A percentile compares a stretch with the other conserved stretches of the same genome.
These are phyloP conservation scores for Balakata baccata DNA, from an alignment of 345 rosid species.

Conservation along the genomic window DNA sequence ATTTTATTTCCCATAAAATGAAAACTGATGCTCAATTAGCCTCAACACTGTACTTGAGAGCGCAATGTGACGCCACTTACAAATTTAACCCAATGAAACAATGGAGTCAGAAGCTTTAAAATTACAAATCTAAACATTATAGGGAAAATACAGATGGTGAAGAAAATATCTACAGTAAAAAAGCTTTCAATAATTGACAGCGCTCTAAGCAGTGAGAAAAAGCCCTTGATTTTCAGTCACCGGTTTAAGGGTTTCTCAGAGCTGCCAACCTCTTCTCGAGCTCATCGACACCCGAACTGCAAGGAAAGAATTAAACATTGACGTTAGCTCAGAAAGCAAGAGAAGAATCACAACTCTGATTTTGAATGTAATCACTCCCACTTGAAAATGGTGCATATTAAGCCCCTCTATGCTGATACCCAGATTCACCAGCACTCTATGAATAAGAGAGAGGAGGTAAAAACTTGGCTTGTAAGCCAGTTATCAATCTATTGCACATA, in stretches of 20 bases:
- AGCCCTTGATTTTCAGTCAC: background rate
- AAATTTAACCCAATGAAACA: background rate
- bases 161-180: constrained; percentile 16
- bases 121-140: background rate
- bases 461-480: background rate
- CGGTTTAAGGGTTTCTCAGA: constrained; percentile 56
- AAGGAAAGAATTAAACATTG: background rate
- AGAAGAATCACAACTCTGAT: background rate
- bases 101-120: too few relatives aligned
- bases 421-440: background rate
- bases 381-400: background rate
- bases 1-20: too few relatives aligned
- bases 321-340: constrained; percentile 4
- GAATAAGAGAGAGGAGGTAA: background rate
- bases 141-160: background rate
- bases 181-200: background rate
- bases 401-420: background rate
- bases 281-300: constrained; percentile 72
- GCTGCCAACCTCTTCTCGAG: constrained; percentile 93
- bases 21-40: too few relatives aligned
- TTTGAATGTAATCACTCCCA: background rate
- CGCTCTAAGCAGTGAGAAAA: background rate
- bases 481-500: background rate
- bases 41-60: too few relatives aligned
- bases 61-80: background rate